These are phyloP conservation scores for Pseudogymnoascus sp. DNA, from an alignment of 2,329 filamentous ascomycete genomes.

Conservation along the genomic window DNA sequence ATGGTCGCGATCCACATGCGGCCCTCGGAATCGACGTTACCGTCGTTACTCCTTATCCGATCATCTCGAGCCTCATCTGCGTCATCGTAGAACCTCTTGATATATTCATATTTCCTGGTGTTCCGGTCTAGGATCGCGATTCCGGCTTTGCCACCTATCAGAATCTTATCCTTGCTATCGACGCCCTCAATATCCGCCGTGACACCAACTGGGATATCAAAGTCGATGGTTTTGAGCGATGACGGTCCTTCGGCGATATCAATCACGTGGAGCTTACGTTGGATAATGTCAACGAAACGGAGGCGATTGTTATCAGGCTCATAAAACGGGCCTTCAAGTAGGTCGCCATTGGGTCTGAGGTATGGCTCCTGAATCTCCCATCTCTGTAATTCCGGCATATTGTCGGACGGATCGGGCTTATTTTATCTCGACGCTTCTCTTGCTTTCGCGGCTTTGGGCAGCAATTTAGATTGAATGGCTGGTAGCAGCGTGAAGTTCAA, in stretches of 20 bases:
- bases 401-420: neutral
- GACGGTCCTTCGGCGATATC: slow-evolving; percentile 50
- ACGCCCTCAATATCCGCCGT: slow-evolving; percentile 70
- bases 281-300: slow-evolving; percentile 77
- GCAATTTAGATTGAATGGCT: neutral
- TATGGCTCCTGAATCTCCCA: slow-evolving; percentile 42
- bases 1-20: slow-evolving; percentile 81
- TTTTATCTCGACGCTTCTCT: neutral
- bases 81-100: slow-evolving; percentile 39
- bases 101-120: slow-evolving; percentile 45
- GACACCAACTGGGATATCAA: slow-evolving; percentile 50
- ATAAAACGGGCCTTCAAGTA: slow-evolving; percentile 70
- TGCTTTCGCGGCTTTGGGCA: neutral
- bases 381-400: neutral
- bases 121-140: slow-evolving; percentile 67
- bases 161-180: slow-evolving; percentile 55
- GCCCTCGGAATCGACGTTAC: slow-evolving; percentile 69
- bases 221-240: slow-evolving; percentile 30
- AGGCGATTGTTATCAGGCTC: slow-evolving; percentile 56
- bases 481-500: neutral
- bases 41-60: slow-evolving; percentile 68
- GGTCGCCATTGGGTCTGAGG: slow-evolving; percentile 54
- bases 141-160: slow-evolving; percentile 74
- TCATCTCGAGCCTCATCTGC: slow-evolving; percentile 37
- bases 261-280: slow-evolving; percentile 64